A percentile compares a stretch with the other conserved stretches of the same genome.
Evolutionary conservation across 2,329 filamentous ascomycete species (phyloP).

Genomic region (Macrophomina tecta): DNA sequence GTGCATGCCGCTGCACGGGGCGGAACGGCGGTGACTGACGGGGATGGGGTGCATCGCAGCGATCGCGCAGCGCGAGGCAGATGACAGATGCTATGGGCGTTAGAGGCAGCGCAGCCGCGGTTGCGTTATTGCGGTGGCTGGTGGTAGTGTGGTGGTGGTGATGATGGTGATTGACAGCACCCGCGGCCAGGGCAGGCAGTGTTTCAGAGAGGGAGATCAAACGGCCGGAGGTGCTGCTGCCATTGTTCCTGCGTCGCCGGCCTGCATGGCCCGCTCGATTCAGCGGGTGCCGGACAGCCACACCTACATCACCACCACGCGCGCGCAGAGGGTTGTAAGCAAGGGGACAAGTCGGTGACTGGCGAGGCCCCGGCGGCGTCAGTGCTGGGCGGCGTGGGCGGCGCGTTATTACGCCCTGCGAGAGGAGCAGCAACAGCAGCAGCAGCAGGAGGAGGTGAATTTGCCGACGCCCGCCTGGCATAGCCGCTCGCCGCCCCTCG

Average conservation of each 20-base stretch:
- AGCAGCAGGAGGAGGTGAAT: constrained; percentile 1
- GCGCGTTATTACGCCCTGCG: background rate
- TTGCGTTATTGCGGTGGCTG: constrained; percentile 26
- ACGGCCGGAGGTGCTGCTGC: constrained; percentile 18
- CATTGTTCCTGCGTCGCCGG: constrained; percentile 23
- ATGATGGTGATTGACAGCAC: constrained; percentile 25
- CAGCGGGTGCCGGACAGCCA: constrained; percentile 17
- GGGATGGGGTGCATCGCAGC: constrained; percentile 17
- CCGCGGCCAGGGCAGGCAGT: constrained; percentile 21
- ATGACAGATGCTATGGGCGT: constrained; percentile 13
- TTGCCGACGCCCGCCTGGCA: constrained; percentile 13
- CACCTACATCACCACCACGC: constrained; percentile 21
- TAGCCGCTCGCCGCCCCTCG: background rate
- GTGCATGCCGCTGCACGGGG: constrained; percentile 24
- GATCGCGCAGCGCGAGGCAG: constrained; percentile 17
- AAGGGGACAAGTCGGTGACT: constrained; percentile 24
- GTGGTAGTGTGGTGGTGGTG: constrained; percentile 11
- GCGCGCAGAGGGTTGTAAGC: constrained; percentile 1
- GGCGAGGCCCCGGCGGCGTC: constrained; percentile 14
- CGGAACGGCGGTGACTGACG: constrained; percentile 26
- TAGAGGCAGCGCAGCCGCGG: constrained; percentile 8
- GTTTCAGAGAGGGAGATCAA: constrained; percentile 28
- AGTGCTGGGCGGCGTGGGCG: constrained; percentile 19
- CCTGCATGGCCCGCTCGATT: constrained; percentile 23
- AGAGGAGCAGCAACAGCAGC: background rate